Conservation (phyloP, 1,139 yeast genomes). For the Geotrichum candidum region DNA sequence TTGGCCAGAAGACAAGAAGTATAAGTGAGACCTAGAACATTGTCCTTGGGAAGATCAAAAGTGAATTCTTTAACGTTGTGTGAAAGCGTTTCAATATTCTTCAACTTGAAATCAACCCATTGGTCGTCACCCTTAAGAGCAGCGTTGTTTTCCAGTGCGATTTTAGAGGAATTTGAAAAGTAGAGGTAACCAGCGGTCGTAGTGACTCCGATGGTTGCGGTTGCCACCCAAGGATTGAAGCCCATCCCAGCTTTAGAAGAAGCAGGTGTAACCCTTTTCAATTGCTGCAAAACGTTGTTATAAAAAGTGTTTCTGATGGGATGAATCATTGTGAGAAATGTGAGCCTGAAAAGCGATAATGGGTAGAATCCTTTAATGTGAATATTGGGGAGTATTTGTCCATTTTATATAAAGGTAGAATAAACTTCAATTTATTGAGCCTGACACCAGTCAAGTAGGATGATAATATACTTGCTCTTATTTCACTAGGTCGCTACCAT, state of each 20-base stretch:
- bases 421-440: background rate
- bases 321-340: background rate
- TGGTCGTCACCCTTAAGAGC: conserved; percentile 15
- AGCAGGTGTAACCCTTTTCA: background rate
- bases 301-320: background rate
- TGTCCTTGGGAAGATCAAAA: conserved; percentile 67
- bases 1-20: conserved; percentile 82
- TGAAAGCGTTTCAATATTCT: conserved; percentile 51
- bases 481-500: background rate
- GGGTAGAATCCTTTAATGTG: background rate
- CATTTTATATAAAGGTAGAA: background rate
- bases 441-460: background rate
- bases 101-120: conserved; percentile 32
- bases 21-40: conserved; percentile 68
- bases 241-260: background rate
- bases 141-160: conserved; percentile 7
- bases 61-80: conserved; percentile 51
- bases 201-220: conserved; percentile 3
- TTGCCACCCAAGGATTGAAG: background rate
- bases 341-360: background rate
- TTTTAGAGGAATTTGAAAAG: conserved; percentile 1
- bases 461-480: background rate
- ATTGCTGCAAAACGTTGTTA: background rate
- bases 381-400: background rate
- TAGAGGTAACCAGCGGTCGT: conserved; percentile 5